These are phyloP conservation scores for Cryptosporidium viatorum DNA, from an alignment of 169 alveolate species.

Conservation along the genomic window DNA sequence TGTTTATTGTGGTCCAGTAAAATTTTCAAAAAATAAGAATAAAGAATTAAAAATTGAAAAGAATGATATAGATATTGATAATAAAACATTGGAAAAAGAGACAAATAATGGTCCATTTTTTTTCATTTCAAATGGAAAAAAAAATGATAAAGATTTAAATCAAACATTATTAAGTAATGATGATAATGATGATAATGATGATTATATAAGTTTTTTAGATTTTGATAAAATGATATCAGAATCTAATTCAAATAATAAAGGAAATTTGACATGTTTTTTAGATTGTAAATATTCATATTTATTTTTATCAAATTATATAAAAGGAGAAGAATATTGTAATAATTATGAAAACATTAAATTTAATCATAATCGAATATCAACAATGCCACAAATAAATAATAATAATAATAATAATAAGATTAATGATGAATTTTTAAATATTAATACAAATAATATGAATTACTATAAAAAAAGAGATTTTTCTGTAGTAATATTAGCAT, in stretches of 20 bases:
- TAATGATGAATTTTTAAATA: background rate
- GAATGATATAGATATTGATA: background rate
- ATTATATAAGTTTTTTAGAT: slow-evolving; percentile 20
- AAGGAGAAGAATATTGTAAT: background rate
- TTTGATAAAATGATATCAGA: slow-evolving; percentile 12
- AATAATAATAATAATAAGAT: background rate
- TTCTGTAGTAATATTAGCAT: slow-evolving; percentile 33
- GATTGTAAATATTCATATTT: slow-evolving; percentile 47
- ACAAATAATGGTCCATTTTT: background rate
- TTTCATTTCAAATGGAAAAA: background rate
- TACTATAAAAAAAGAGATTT: background rate
- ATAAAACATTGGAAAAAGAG: background rate
- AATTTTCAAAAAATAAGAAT: background rate
- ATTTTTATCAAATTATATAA: slow-evolving; percentile 58
- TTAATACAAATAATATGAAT: background rate
- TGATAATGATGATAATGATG: slow-evolving; percentile 2
- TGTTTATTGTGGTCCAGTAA: slow-evolving; percentile 30
- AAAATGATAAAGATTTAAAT: background rate
- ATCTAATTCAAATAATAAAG: background rate
- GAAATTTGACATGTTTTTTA: slow-evolving; percentile 51
- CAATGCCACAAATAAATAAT: background rate
- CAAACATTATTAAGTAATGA: background rate
- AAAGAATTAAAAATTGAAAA: background rate
- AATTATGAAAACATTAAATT: background rate
- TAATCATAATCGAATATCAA: slow-evolving; percentile 7